Evolutionary conservation across 2,329 filamentous ascomycete genomes (phyloP).

Genomic region (Didymellaceae sp.): DNA sequence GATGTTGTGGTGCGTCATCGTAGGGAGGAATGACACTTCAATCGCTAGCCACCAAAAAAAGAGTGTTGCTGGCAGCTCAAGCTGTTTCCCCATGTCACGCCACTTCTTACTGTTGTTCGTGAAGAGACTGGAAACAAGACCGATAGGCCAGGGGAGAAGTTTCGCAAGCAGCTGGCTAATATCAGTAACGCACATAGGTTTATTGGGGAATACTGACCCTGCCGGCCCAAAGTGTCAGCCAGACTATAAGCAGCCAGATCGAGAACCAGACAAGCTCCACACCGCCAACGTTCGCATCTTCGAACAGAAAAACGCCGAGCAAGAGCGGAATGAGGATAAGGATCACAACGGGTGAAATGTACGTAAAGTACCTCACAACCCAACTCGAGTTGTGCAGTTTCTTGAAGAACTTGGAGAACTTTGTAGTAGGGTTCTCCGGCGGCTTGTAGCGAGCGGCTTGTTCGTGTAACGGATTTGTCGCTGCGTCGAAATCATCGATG

Average conservation of each 20-base stretch:
- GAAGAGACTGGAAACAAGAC: conserved; percentile 72
- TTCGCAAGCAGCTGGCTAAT: conserved; percentile 64
- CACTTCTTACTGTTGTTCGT: conserved; percentile 93
- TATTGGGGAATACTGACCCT: conserved; percentile 49
- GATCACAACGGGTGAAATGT: conserved; percentile 69
- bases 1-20: conserved; percentile 71
- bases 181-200: conserved; percentile 11
- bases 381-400: conserved; percentile 69
- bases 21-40: conserved; percentile 83
- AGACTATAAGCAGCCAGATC: conserved; percentile 93
- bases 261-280: conserved; percentile 88
- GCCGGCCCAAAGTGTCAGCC: conserved; percentile 87
- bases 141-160: conserved; percentile 66
- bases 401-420: conserved; percentile 69
- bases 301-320: conserved; percentile 66
- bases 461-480: conserved; percentile 73
- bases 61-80: conserved; percentile 83
- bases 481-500: conserved; percentile 70
- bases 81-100: conserved; percentile 83
- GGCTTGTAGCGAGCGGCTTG: conserved; percentile 70
- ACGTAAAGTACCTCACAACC: conserved; percentile 72
- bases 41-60: conserved; percentile 94
- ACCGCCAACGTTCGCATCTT: conserved; percentile 71
- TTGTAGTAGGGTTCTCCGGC: conserved; percentile 66
- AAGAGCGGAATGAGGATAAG: conserved; percentile 73